A percentile compares a stretch with the other conserved stretches of the same genome.
Evolutionary conservation across 2,329 filamentous ascomycete species (phyloP).

Genomic region (Phyllosticta capitalensis): DNA sequence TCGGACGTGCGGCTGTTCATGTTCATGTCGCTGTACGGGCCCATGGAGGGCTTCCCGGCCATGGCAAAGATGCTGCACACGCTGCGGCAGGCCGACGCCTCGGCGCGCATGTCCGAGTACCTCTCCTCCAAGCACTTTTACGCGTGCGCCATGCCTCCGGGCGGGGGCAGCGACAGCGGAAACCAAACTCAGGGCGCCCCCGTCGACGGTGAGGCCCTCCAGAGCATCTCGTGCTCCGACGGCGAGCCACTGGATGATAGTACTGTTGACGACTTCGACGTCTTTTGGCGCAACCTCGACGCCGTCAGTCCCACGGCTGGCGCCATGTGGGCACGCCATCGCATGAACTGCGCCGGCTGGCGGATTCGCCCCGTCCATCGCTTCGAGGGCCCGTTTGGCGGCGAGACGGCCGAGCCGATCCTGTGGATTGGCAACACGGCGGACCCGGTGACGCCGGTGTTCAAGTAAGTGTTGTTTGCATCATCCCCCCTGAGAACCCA

Average conservation of each 20-base stretch:
- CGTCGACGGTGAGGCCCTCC: constrained; percentile 14
- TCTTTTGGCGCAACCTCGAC: constrained; percentile 26
- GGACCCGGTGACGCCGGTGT: constrained; percentile 51
- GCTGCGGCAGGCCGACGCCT: constrained; percentile 25
- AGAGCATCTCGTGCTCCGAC: constrained; percentile 33
- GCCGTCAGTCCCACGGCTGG: constrained; percentile 26
- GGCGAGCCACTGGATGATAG: constrained; percentile 24
- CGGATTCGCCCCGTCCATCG: constrained; percentile 24
- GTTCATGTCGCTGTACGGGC: constrained; percentile 29
- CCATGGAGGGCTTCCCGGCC: constrained; percentile 23
- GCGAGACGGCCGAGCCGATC: constrained; percentile 43
- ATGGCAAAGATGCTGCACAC: constrained; percentile 26
- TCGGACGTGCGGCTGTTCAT: constrained; percentile 29
- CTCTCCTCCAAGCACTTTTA: constrained; percentile 19
- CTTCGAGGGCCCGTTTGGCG: constrained; percentile 22
- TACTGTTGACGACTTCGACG: constrained; percentile 20
- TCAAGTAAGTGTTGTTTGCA: constrained; percentile 16
- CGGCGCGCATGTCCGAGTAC: constrained; percentile 15
- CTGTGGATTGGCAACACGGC: constrained; percentile 48
- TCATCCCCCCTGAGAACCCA: neutral
- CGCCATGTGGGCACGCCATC: constrained; percentile 29
- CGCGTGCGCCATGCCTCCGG: constrained; percentile 15
- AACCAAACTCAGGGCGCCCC: constrained; percentile 16
- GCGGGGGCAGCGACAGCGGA: neutral
- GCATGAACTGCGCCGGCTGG: constrained; percentile 31